These are phyloP conservation scores for Drosera spatulata DNA, from an alignment of 179 eudicot species.

Conservation along the genomic window DNA sequence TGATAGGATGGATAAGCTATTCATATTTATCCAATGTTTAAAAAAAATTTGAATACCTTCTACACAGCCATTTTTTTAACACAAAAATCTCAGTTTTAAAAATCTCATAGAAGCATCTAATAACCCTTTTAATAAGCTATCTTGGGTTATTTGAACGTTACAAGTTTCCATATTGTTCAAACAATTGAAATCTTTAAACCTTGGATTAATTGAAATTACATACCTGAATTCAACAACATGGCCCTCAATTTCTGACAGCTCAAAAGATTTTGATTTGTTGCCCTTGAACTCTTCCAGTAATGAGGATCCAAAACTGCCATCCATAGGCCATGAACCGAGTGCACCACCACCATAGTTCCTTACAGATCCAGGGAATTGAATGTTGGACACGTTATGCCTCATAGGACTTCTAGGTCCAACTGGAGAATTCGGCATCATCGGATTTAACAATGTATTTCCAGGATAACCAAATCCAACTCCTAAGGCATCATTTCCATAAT, in stretches of 20 bases:
- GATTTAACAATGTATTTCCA: slow-evolving; percentile 30
- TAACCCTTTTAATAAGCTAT: too few relatives aligned
- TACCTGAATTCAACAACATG: slow-evolving; percentile 51
- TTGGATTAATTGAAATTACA: not conserved
- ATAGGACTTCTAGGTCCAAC: slow-evolving; percentile 35
- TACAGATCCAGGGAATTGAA: slow-evolving; percentile 16
- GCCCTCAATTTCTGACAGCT: slow-evolving; percentile 35
- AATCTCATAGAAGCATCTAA: too few relatives aligned
- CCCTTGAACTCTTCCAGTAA: slow-evolving; percentile 41
- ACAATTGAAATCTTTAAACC: too few relatives aligned
- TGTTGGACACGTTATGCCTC: slow-evolving; percentile 19
- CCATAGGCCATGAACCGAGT: slow-evolving; percentile 33
- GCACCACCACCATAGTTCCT: slow-evolving; percentile 29
- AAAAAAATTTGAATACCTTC: too few relatives aligned
- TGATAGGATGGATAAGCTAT: not conserved
- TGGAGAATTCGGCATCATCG: slow-evolving; percentile 34
- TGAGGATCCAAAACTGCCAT: slow-evolving; percentile 32
- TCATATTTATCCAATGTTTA: too few relatives aligned
- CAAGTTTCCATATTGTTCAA: too few relatives aligned
- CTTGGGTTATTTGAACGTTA: too few relatives aligned
- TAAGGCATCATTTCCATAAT: slow-evolving; percentile 33
- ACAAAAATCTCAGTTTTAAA: too few relatives aligned
- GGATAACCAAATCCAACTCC: slow-evolving; percentile 41
- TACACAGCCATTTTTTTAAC: too few relatives aligned
- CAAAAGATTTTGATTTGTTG: slow-evolving; percentile 38